Evolutionary conservation across 371 early-diverging fungal species (phyloP).

Genomic region (Apophysomyces elegans): DNA sequence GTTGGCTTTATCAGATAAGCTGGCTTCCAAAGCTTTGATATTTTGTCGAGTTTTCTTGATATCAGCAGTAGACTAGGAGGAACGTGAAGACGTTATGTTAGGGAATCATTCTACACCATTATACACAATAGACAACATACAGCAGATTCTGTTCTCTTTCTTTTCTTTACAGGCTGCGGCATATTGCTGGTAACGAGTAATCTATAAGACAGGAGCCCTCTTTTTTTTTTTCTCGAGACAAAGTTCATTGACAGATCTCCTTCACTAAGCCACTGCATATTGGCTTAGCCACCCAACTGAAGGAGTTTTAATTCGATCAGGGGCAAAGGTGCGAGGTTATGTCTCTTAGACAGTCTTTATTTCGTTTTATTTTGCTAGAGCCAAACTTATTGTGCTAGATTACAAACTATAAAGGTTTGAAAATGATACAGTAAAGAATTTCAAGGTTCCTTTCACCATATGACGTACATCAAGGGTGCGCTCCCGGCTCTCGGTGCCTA

Average conservation of each 20-base stretch:
- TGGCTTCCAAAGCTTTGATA: constrained; percentile 58
- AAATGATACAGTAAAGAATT: too few relatives aligned
- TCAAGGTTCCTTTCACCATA: too few relatives aligned
- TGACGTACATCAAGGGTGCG: too few relatives aligned
- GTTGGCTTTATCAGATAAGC: constrained; percentile 58
- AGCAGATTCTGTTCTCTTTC: constrained; percentile 21
- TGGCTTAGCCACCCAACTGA: too few relatives aligned
- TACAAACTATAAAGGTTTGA: too few relatives aligned
- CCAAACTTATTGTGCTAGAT: too few relatives aligned
- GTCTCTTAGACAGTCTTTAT: too few relatives aligned
- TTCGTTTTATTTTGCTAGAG: too few relatives aligned
- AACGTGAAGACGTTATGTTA: background rate
- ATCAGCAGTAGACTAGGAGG: constrained; percentile 13
- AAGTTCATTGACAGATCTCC: background rate
- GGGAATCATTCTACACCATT: background rate
- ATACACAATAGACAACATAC: constrained; percentile 11
- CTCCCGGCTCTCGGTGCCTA: too few relatives aligned
- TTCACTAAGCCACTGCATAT: constrained; percentile 4
- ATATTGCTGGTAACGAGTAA: constrained; percentile 4
- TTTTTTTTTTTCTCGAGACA: constrained; percentile 2
- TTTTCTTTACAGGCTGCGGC: constrained; percentile 35
- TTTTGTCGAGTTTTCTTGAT: constrained; percentile 33
- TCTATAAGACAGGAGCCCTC: too few relatives aligned
- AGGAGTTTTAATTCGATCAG: too few relatives aligned
- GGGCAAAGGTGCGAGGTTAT: too few relatives aligned